Evolutionary conservation across 441 rosid species (phyloP), one percentile per base, ranked within the genome.

Genomic region (Iberis amara): DNA sequence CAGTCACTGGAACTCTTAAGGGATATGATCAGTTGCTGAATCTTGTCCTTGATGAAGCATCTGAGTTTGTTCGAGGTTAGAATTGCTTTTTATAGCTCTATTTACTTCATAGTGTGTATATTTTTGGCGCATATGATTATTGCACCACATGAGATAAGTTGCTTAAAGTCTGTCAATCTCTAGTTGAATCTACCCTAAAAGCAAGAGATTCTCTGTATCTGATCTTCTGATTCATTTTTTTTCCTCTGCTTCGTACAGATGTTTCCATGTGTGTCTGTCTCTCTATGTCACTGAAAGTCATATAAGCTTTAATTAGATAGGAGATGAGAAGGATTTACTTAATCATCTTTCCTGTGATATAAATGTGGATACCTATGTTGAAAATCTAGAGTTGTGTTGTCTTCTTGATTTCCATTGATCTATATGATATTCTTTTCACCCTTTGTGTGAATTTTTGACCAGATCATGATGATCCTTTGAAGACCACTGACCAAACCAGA

Each of bases 401-500:
- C 41, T 23, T 33, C 4, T 44, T 45, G 36, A 55, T 13, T 10
- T 40, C 0, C 4, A n/a, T n/a, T 47, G 3, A 47, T 47, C 14
- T 35, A 8, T 6, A 13, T 21, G 12, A 0, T 23, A 0, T 35
- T 8, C 0, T 59, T 18, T 18, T 18, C 21, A 33, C 36, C 37
- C 15, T 4, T 41, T 59, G 23, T 35, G 35, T 47, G 44, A 48
- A 65, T n/a, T 56, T 8, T 10, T 7, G 56, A 73, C 1, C 79
- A 91, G 96, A 91, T 68, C 45, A 82, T 2, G 95, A 90, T 75
- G 98, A 90, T 70, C 98, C 96, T 0, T 54, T 91, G 81, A 91
- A 85, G 84, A 85, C 94, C 8, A 88, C 89, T 0, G 96, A 91
- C 61, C 96, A 91, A 70, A 88, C 94, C 8, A 82, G 95, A 72